Conservation (phyloP, 2,329 filamentous ascomycete genomes). For the Curvularia hawaiiensis region DNA sequence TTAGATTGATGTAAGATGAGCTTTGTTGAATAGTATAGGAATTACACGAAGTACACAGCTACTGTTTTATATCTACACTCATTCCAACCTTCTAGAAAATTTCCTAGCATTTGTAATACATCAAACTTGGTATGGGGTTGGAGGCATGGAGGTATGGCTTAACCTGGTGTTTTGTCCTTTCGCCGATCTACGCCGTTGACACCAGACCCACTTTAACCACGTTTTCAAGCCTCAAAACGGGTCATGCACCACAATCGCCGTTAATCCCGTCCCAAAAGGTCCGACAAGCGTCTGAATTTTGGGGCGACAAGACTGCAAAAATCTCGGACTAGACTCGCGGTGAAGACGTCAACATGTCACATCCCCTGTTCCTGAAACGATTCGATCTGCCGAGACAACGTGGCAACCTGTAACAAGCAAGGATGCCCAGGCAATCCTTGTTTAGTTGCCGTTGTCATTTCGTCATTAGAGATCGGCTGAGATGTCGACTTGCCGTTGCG, state of each 20-base stretch:
- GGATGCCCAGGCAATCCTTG: neutral
- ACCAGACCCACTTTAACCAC: conserved; percentile 22
- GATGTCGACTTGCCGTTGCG: neutral
- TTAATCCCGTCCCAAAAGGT: conserved; percentile 7
- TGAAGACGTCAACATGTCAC: conserved; percentile 12
- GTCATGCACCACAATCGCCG: conserved; percentile 7
- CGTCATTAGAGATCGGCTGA: conserved; percentile 8
- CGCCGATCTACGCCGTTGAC: conserved; percentile 29
- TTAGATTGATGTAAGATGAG: neutral
- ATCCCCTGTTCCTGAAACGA: neutral
- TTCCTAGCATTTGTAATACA: conserved; percentile 30
- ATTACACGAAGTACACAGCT: neutral
- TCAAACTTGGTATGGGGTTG: conserved; percentile 13
- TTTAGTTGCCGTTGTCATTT: conserved; percentile 12
- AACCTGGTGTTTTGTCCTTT: conserved; percentile 28
- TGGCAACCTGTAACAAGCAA: conserved; percentile 6
- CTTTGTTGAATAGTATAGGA: neutral
- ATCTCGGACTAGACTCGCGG: conserved; percentile 13
- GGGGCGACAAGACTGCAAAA: conserved; percentile 12
- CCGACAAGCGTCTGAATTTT: conserved; percentile 5
- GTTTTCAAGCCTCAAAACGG: conserved; percentile 17
- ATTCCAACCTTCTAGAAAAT: conserved; percentile 6
- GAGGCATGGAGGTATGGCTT: conserved; percentile 10
- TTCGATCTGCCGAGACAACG: conserved; percentile 9
- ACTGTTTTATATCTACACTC: conserved; percentile 1